Base-by-base conservation (phyloP, 345 rosid species). In the Ceriops zippeliana region DNA sequence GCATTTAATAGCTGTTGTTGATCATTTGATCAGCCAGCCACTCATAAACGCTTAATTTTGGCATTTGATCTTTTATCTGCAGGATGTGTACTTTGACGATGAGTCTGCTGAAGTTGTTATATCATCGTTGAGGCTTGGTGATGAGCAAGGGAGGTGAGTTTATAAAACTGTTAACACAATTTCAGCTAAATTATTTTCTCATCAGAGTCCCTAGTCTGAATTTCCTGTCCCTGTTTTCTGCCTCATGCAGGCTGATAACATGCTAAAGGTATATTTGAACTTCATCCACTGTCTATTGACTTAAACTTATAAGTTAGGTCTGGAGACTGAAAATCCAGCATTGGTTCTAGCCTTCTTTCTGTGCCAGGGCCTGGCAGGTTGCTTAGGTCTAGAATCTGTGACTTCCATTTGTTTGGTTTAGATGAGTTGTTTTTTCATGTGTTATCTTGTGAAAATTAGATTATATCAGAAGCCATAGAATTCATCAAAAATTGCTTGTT, bases 31-130 rank as follows among this genome's bases (percentile, higher is more conserved):
- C 17, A 42, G 2, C 47, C 47, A 38, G 16, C 19, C 0, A 13
- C 49, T 42, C 2, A 42, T 13, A 42, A 42, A 42, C 49, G 13
- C 17, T 42, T 42, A 42, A 42, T 31, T 32, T 2, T 72, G 16
- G n/a, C 13, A 32, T 67, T 61, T 67, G 69, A 38, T 21, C 64
- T 26, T 53, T 26, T 19, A 60, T 65, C 11, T 82, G 73, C 90
- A 96, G 98, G 96, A 91, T 85, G 88, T 90, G 19, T 90, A 90
- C 84, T 95, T 92, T 42, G 93, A 90, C 61, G 92, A 95, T 74
- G 99, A 90, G 78, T 90, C 98, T 67, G 90, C 97, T 35, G 97
- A 90, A 74, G 93, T 89, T 57, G 97, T 95, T 61, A 86, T 95
- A 79, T 92, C 99, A 70, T 92, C 99, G 54, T 70, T 95, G 80